phyloP scores from a whole-genome alignment of 2,329 filamentous ascomycete species.

The Pyricularia grisea region DNA sequence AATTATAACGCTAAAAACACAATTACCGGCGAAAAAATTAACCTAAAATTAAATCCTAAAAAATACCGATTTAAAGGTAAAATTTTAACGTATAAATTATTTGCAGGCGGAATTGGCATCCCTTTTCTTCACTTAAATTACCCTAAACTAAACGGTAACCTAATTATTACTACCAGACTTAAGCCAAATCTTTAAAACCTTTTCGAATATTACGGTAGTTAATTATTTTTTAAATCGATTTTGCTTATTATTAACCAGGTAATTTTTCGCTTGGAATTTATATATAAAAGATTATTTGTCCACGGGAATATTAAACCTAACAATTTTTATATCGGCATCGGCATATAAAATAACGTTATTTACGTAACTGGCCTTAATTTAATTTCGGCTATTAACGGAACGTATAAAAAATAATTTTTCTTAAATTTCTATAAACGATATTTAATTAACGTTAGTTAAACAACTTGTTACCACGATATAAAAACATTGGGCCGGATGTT shows the following conservation, averaged over 20 bases:
- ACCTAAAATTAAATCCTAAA: constrained; percentile 28
- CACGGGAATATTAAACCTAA: constrained; percentile 99
- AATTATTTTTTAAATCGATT: constrained; percentile 98
- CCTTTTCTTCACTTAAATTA: constrained; percentile 99
- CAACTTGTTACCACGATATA: constrained; percentile 94
- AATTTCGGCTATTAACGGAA: constrained; percentile 30
- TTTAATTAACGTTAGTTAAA: no score
- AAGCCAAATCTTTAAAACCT: constrained; percentile 93
- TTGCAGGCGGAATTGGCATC: constrained; percentile 94
- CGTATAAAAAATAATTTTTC: constrained; percentile 66
- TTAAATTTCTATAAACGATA: background rate
- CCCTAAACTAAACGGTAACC: constrained; percentile 97
- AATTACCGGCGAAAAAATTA: background rate
- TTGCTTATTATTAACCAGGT: constrained; percentile 93
- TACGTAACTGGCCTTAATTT: constrained; percentile 98
- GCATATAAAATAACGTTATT: constrained; percentile 98
- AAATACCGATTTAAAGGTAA: constrained; percentile 98
- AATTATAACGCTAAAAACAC: background rate
- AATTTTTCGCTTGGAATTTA: constrained; percentile 98
- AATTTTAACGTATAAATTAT: constrained; percentile 81
- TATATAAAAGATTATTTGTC: constrained; percentile 98
- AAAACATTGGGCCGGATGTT: constrained; percentile 98
- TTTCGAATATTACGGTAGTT: constrained; percentile 99
- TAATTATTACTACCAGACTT: constrained; percentile 96
- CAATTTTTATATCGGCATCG: constrained; percentile 99